These are phyloP conservation scores for Pseudozyma thailandica DNA, from an alignment of 1,284 basidiomycete genomes.

Conservation along the genomic window DNA sequence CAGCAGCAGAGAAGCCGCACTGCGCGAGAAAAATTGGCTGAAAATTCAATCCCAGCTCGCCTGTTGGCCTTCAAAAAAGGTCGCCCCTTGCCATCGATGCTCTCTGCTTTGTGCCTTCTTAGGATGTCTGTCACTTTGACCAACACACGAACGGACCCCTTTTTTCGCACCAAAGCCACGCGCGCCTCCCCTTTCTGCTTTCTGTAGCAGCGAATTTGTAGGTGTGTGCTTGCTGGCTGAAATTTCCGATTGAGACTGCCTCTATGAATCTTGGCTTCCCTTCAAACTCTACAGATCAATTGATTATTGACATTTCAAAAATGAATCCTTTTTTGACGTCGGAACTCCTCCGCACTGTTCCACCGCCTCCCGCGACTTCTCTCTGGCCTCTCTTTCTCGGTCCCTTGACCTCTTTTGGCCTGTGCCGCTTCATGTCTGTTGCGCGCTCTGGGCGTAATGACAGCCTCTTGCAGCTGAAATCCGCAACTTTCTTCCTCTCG, in stretches of 20 bases:
- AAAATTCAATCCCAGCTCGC: conserved; percentile 13
- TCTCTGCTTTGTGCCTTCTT: no score
- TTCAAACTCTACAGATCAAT: background rate
- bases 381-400: background rate
- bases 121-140: background rate
- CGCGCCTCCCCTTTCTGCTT: background rate
- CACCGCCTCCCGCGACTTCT: background rate
- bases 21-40: background rate
- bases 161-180: conserved; percentile 12
- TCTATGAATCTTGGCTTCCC: no score
- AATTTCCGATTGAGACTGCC: no score
- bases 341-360: background rate
- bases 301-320: no score
- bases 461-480: background rate
- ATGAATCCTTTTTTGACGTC: no score
- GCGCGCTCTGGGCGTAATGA: background rate
- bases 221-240: no score
- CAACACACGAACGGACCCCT: conserved; percentile 2
- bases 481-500: background rate
- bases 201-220: no score
- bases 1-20: no score
- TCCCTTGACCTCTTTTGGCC: background rate
- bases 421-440: background rate
- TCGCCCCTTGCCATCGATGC: no score
- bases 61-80: background rate